Evolutionary conservation across 192 early-diverging fungal genomes (phyloP).

Genomic region (Spizellomyces punctatus): DNA sequence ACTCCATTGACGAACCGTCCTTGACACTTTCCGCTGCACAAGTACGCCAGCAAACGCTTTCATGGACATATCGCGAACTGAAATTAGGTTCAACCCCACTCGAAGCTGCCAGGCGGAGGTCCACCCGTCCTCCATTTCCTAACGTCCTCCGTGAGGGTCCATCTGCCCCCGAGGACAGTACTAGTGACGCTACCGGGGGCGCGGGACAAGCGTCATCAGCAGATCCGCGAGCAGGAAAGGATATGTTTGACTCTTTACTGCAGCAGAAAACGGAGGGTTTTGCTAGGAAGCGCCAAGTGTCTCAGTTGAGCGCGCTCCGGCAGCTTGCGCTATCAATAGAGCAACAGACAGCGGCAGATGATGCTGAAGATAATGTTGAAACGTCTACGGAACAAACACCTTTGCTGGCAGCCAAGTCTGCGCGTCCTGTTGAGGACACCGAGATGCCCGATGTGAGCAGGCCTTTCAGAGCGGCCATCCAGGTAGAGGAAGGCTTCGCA

Average conservation of each 20-base stretch:
- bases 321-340: constrained; percentile 29
- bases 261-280: constrained; percentile 5
- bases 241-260: not conserved
- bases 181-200: not conserved
- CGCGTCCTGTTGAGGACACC: not conserved
- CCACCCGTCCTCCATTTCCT: not conserved
- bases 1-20: not conserved
- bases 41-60: constrained; percentile 32
- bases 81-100: constrained; percentile 8
- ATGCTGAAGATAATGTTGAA: constrained; percentile 1
- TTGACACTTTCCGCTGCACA: constrained; percentile 25
- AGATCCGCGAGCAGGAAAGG: not conserved
- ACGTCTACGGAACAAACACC: not conserved
- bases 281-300: constrained; percentile 8
- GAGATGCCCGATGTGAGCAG: not conserved
- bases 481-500: constrained; percentile 9
- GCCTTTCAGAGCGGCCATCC: not conserved
- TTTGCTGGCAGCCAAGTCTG: not conserved
- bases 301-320: constrained; percentile 31
- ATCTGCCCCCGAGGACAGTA: not conserved
- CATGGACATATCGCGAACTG: constrained; percentile 32
- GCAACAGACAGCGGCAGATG: constrained; percentile 1
- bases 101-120: not conserved
- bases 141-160: not conserved
- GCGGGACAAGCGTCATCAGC: not conserved